Evolutionary conservation across 306 rosid genomes (phyloP).

Genomic region (Quercus aquifolioides): DNA sequence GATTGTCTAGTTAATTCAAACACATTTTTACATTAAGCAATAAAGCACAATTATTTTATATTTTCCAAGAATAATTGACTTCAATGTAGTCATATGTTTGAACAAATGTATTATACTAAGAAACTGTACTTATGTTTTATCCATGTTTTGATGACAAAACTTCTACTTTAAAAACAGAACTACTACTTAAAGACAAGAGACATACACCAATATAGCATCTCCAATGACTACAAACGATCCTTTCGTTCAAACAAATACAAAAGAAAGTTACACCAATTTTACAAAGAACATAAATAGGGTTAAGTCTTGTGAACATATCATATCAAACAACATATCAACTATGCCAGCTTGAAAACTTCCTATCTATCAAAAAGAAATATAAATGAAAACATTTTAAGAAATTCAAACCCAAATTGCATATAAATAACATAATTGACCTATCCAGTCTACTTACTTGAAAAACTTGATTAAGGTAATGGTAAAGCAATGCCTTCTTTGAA

Average conservation of each 20-base stretch:
- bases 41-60: no score
- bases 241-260: background rate
- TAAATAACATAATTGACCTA: conserved; percentile 28
- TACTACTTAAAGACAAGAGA: no score
- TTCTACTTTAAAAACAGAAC: no score
- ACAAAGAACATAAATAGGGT: background rate
- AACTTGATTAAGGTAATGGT: conserved; percentile 11
- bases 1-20: no score
- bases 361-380: background rate
- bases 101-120: no score
- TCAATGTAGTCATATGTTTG: no score
- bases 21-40: no score
- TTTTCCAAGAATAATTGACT: no score
- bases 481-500: conserved; percentile 21
- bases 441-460: conserved; percentile 6
- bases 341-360: conserved; percentile 2
- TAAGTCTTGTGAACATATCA: background rate
- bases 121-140: no score
- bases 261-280: background rate
- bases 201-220: background rate
- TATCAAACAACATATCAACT: conserved; percentile 27
- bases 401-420: conserved; percentile 21
- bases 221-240: background rate
- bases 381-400: background rate
- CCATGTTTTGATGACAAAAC: no score